A percentile compares a stretch with the other conserved stretches of the same genome.
Conservation (phyloP, 176 grass and related monocot species). For the Saccharum officinarum region DNA sequence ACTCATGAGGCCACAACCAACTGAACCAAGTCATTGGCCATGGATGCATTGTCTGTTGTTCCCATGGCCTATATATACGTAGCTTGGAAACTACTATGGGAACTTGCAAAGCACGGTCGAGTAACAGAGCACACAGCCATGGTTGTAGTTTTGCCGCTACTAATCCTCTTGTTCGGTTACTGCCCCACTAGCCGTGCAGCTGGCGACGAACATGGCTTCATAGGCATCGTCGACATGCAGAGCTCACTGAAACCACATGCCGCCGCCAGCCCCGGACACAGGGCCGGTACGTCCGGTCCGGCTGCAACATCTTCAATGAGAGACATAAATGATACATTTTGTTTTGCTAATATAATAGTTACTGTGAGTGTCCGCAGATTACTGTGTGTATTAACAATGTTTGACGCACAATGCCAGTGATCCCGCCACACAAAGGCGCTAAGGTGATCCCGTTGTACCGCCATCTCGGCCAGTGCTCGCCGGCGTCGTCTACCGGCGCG, state of each 20-base stretch:
- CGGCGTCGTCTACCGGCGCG: not conserved
- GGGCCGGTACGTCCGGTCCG: not conserved
- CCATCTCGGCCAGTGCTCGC: not conserved
- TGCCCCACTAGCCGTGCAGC: not conserved
- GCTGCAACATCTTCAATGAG: not conserved
- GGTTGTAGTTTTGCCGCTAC: not conserved
- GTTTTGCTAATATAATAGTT: not conserved
- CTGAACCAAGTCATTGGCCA: too few species aligned
- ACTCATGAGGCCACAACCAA: too few species aligned
- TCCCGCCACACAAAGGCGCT: not conserved
- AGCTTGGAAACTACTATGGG: too few species aligned
- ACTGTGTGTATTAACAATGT: not conserved
- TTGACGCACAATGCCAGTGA: not conserved
- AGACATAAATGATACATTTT: not conserved
- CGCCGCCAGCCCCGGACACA: not conserved
- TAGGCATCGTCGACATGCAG: not conserved
- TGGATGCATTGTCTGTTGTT: too few species aligned
- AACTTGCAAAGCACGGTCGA: not conserved
- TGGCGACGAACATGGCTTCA: not conserved
- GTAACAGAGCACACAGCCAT: not conserved
- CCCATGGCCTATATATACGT: too few species aligned
- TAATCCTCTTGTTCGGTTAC: not conserved
- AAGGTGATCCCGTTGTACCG: constrained; percentile 2
- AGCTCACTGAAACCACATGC: constrained; percentile 4
- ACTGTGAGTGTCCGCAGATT: not conserved